Conservation (phyloP, 495 filamentous ascomycete genomes). For the Aspergillus incahuasiensis region DNA sequence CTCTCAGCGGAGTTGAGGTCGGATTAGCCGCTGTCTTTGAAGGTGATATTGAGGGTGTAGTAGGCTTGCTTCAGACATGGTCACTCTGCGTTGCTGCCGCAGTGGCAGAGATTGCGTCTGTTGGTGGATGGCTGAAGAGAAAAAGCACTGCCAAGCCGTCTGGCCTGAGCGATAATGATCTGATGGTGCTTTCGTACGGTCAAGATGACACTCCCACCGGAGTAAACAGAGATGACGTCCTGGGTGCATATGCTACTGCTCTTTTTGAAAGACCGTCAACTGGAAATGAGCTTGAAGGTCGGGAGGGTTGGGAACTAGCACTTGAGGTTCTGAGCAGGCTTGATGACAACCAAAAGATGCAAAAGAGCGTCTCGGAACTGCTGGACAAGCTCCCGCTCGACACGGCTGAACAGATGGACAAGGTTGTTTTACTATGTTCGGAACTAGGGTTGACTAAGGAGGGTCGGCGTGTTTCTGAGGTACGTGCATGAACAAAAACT, state of each 20-base stretch:
- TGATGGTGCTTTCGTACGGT: constrained; percentile 58
- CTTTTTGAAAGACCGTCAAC: constrained; percentile 44
- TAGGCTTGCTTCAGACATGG: constrained; percentile 71
- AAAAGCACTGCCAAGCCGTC: constrained; percentile 22
- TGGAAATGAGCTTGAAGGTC: constrained; percentile 32
- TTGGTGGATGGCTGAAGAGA: constrained; percentile 66
- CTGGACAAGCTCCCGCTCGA: constrained; percentile 60
- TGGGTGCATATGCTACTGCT: constrained; percentile 64
- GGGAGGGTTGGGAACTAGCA: constrained; percentile 82
- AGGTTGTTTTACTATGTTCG: constrained; percentile 64
- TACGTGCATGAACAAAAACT: constrained; percentile 36
- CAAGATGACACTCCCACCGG: constrained; percentile 25
- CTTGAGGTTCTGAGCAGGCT: constrained; percentile 71
- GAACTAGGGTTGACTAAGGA: constrained; percentile 65
- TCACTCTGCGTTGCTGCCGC: constrained; percentile 70
- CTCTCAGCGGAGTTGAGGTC: constrained; percentile 67
- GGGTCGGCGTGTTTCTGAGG: constrained; percentile 70
- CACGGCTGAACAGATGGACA: constrained; percentile 64
- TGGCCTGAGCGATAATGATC: constrained; percentile 52
- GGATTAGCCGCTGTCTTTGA: constrained; percentile 75
- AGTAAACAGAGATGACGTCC: constrained; percentile 60
- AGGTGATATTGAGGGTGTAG: constrained; percentile 65
- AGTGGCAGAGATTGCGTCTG: constrained; percentile 71
- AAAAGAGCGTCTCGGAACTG: constrained; percentile 62
- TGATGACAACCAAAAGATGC: constrained; percentile 57